Base-by-base conservation (phyloP, 208 protist species). In the Trypanosoma congolense region DNA sequence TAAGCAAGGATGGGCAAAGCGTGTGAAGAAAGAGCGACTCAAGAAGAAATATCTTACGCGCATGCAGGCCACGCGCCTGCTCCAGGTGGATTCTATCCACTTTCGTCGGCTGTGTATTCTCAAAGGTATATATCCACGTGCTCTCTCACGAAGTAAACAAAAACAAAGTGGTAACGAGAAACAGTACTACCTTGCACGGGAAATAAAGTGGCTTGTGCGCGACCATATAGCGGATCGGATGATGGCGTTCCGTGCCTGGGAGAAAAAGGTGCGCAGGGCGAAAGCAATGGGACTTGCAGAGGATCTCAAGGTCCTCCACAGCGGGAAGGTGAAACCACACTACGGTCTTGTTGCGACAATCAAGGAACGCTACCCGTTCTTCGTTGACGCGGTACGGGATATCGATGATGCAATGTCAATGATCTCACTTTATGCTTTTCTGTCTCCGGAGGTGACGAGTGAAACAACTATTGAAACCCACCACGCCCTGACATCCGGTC, bases 101-200 rank as follows among this genome's bases (percentile, higher is more conserved):
- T 98, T 98, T 67, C 78, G 92, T 42, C 87, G 95, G 4, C 72
- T 99, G 24, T 99, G 97, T 79, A 99, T 99, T 44, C 83, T 99
- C 30, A 99, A 99, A 67, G 98, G 98, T 38, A 95, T 99, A 57
- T 99, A 97, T 77, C 98, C 98, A 4, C 93, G 97, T 24, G 93
- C 97, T 24, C 97, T 98, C 28, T 71, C 66, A 48, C 97, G 96
- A 61, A 95, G 86, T 73, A 87, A 96, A 60, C 96, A 97, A 76
- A 97, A 97, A 73, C 75, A 95, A 59, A 95, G 80, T 61, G 81
- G 80, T 6, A 86, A 89, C 35, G 87, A 97, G 30, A 98, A 97
- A 72, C 96, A 97, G 35, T 99, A 99, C 80, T 99, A 99, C 74
- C 80, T 97, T 42, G 90, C 80, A 16, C 97, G 98, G 36, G 98